A percentile compares a stretch with the other conserved stretches of the same genome.
Conservation (phyloP, 1,139 yeast genomes). For the Blastobotrys elegans region DNA sequence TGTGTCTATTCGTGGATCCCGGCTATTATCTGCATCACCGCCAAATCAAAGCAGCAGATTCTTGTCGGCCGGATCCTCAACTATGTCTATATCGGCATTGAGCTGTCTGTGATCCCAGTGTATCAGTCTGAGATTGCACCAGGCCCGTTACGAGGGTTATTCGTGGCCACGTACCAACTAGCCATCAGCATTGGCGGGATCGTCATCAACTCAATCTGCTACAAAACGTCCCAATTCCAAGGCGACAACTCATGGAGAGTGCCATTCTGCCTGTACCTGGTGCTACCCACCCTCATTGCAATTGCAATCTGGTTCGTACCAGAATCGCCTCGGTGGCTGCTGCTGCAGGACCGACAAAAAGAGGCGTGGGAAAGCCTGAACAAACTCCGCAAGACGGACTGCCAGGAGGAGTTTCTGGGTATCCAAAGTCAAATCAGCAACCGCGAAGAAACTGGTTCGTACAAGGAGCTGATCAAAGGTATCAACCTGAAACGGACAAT, state of each 20-base stretch:
- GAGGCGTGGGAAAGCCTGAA: conserved; percentile 46
- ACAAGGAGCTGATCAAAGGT: conserved; percentile 29
- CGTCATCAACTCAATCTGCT: background rate
- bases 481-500: conserved; percentile 44
- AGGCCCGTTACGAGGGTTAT: background rate
- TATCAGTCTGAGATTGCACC: conserved; percentile 5
- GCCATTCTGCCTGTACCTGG: background rate
- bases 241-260: background rate
- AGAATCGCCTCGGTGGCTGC: conserved; percentile 49
- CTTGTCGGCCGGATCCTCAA: background rate
- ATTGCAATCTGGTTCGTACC: conserved; percentile 31
- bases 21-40: conserved; percentile 1
- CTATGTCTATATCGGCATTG: conserved; percentile 3
- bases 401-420: conserved; percentile 31
- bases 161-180: conserved; percentile 3
- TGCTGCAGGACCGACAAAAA: conserved; percentile 37
- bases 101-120: conserved; percentile 3
- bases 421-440: conserved; percentile 25
- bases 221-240: background rate
- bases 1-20: conserved; percentile 6
- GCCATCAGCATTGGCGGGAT: background rate
- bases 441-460: conserved; percentile 19
- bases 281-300: conserved; percentile 1
- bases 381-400: conserved; percentile 29
- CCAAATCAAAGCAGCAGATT: background rate